These are phyloP conservation scores for Aspergillus wentii DNA, from an alignment of 495 filamentous ascomycete species.

Conservation along the genomic window DNA sequence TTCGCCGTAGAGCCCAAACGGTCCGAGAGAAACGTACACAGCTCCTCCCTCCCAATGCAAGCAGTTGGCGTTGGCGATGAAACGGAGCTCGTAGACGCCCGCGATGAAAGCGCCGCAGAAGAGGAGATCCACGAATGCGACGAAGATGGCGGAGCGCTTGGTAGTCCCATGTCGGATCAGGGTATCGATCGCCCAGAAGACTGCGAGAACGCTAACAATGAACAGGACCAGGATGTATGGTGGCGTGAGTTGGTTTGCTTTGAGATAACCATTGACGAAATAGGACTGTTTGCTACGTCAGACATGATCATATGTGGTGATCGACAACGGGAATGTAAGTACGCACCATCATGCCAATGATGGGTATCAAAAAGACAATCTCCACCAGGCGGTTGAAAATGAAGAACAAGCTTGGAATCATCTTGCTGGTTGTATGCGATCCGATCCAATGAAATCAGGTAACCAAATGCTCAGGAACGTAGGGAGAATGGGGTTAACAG, in stretches of 20 bases:
- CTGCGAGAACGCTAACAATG: conserved; percentile 77
- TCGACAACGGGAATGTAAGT: no score
- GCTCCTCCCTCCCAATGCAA: conserved; percentile 41
- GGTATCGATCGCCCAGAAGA: conserved; percentile 76
- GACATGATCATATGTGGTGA: no score
- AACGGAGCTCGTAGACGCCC: conserved; percentile 68
- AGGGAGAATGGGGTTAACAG: no score
- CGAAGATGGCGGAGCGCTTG: conserved; percentile 66
- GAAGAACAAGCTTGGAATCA: conserved; percentile 79
- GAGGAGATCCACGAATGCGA: conserved; percentile 69
- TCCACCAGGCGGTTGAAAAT: conserved; percentile 76
- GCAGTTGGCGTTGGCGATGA: conserved; percentile 65
- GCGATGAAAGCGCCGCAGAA: conserved; percentile 85
- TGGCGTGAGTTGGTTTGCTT: conserved; percentile 69
- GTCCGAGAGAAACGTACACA: conserved; percentile 55
- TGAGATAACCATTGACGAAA: conserved; percentile 72
- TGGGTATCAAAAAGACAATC: conserved; percentile 82
- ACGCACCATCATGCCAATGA: conserved; percentile 74
- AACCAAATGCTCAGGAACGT: no score
- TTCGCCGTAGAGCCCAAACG: conserved; percentile 47
- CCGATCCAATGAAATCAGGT: no score
- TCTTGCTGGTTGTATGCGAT: conserved; percentile 34
- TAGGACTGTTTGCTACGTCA: conserved; percentile 58
- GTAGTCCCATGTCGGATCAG: conserved; percentile 75
- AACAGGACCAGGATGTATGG: conserved; percentile 81